Percentiles rank a stretch among this genome's conserved stretches.
Conservation (phyloP, 768 basidiomycete genomes). For the Trametes villosa region DNA sequence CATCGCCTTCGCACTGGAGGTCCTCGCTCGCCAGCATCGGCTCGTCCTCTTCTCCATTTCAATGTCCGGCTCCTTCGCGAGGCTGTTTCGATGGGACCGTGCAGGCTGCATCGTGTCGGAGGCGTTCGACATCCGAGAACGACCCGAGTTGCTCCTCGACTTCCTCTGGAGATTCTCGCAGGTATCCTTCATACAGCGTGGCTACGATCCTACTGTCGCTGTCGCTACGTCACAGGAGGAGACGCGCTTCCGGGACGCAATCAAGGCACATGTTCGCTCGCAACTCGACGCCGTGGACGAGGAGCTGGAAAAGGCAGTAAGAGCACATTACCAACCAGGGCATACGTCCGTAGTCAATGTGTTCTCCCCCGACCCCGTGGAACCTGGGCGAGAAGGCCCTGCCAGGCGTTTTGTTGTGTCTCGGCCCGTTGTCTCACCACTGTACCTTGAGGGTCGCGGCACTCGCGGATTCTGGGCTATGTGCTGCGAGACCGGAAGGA, state of each 20-base stretch:
- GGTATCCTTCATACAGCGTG: conserved; percentile 22
- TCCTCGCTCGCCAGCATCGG: conserved; percentile 34
- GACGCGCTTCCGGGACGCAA: not conserved
- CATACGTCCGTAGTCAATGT: not conserved
- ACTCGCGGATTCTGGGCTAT: conserved; percentile 16
- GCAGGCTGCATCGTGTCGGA: conserved; percentile 36
- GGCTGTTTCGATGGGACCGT: conserved; percentile 39
- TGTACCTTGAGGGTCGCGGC: not conserved
- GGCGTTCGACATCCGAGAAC: conserved; percentile 30
- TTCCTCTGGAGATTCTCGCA: conserved; percentile 38
- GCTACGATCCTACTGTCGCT: conserved; percentile 21
- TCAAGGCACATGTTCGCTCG: not conserved
- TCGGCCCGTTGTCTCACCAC: not conserved
- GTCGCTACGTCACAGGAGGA: not conserved
- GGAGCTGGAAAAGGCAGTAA: not conserved
- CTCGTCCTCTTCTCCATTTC: conserved; percentile 33
- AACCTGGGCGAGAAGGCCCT: not conserved
- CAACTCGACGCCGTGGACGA: not conserved
- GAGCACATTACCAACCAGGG: not conserved
- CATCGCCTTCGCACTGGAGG: not conserved
- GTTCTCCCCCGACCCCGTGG: not conserved
- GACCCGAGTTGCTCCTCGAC: conserved; percentile 27
- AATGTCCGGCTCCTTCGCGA: conserved; percentile 31
- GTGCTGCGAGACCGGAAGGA: no score
- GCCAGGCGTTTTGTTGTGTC: not conserved